Conservation (phyloP, 1,284 basidiomycete genomes). For the Marasmius oreades region DNA sequence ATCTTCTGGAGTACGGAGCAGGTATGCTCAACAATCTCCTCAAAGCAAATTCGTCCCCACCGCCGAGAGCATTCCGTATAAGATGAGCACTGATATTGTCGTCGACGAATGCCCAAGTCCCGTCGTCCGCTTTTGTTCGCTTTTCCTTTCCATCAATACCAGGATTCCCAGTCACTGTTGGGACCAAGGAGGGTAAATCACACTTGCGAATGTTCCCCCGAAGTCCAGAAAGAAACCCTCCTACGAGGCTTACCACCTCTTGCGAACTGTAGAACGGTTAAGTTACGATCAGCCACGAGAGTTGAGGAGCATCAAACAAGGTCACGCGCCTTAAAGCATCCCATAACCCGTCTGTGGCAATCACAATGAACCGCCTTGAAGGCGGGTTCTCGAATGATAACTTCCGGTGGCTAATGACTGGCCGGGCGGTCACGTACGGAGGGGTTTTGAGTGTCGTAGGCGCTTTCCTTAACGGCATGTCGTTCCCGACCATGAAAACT, state of each 20-base stretch:
- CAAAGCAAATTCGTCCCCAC: constrained; percentile 69
- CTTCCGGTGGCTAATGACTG: constrained; percentile 84
- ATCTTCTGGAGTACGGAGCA: constrained; percentile 73
- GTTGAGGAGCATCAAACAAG: neutral
- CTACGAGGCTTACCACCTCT: constrained; percentile 90
- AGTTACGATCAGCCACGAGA: neutral
- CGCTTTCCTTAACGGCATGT: constrained; percentile 54
- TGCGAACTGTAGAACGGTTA: constrained; percentile 56
- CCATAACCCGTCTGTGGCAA: constrained; percentile 95
- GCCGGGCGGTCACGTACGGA: constrained; percentile 91
- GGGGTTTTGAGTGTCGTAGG: constrained; percentile 76
- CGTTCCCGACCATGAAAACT: constrained; percentile 64
- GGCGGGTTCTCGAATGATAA: constrained; percentile 39
- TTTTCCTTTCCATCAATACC: constrained; percentile 68
- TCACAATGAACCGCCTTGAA: constrained; percentile 68
- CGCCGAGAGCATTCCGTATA: constrained; percentile 92
- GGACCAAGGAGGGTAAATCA: constrained; percentile 49
- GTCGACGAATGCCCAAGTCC: constrained; percentile 82
- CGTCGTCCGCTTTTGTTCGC: constrained; percentile 31
- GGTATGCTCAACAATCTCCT: constrained; percentile 83
- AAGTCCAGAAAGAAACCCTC: constrained; percentile 75
- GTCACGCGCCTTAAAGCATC: constrained; percentile 67
- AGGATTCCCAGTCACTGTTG: constrained; percentile 47
- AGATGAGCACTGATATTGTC: constrained; percentile 88
- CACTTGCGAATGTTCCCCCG: constrained; percentile 61